These are phyloP conservation scores for Talaromyces sp. DNA, from an alignment of 2,329 filamentous ascomycete genomes.

Conservation along the genomic window DNA sequence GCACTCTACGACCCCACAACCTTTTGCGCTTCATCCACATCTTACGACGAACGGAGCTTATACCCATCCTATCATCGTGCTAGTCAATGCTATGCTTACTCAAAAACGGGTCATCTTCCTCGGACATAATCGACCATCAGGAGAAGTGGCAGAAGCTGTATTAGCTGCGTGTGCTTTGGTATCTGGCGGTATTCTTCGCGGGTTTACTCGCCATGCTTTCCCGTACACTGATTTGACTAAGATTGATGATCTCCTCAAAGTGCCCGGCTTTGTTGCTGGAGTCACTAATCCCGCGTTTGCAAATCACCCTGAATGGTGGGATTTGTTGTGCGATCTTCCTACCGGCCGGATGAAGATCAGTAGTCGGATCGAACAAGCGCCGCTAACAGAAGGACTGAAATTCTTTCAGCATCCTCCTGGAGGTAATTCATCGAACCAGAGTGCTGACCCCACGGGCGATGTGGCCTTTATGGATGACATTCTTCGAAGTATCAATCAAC, in stretches of 20 bases:
- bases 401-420: slow-evolving; percentile 62
- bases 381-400: slow-evolving; percentile 73
- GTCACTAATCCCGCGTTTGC: slow-evolving; percentile 97
- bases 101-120: slow-evolving; percentile 96
- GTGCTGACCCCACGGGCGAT: slow-evolving; percentile 72
- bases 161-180: slow-evolving; percentile 91
- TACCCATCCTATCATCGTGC: slow-evolving; percentile 91
- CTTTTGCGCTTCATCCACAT: slow-evolving; percentile 82
- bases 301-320: slow-evolving; percentile 96
- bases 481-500: slow-evolving; percentile 71
- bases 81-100: slow-evolving; percentile 89
- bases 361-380: slow-evolving; percentile 73
- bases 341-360: slow-evolving; percentile 94
- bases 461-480: slow-evolving; percentile 84
- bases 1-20: slow-evolving; percentile 75
- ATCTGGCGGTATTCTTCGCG: slow-evolving; percentile 84
- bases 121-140: slow-evolving; percentile 89
- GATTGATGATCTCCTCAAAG: slow-evolving; percentile 90
- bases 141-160: slow-evolving; percentile 95
- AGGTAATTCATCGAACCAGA: slow-evolving; percentile 19
- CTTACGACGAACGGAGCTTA: slow-evolving; percentile 84
- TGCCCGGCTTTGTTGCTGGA: slow-evolving; percentile 94
- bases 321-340: slow-evolving; percentile 86
- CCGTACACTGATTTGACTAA: slow-evolving; percentile 98
- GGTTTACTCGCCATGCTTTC: slow-evolving; percentile 93